Evolutionary conservation across 2,329 filamentous ascomycete species (phyloP), one percentile per base, ranked within the genome.

Genomic region (Fusarium xylarioides): DNA sequence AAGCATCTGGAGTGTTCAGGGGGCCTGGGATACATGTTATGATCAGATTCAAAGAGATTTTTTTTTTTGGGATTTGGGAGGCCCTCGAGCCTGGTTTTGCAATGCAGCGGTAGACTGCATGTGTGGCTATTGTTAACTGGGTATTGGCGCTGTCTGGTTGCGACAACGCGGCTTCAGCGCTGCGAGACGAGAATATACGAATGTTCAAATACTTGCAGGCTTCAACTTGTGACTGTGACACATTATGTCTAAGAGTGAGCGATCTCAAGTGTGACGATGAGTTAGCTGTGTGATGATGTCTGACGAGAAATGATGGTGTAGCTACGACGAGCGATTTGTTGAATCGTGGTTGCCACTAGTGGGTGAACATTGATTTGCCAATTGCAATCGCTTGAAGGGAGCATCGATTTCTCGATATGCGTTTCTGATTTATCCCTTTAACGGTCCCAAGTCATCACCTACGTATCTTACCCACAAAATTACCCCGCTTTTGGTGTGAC

Each of bases 141-240:
- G 76, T 76, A 78, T 76, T 67, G 78, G 80, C 76, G 79, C 77
- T 80, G 76, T 78, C 75, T 68, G 76, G 74, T 77, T 80, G 74
- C 74, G 74, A 80, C 74, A 72, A 71, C 73, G 77, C 76, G 76
- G 79, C 79, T 74, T 73, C 63, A 70, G 69, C 64, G 77, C 77
- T 71, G 77, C 78, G 73, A 79, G 76, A 81, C 77, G 79, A 81
- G 80, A 82, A 83, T 82, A 82, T 73, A 83, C 79, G 81, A 83
- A 74, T 70, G 79, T 81, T 80, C 68, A 74, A 76, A 75, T 60
- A 75, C 14, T 37, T 44, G 47, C 3, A 34, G 10, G 44, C 30
- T 18, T 32, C 23, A 30, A 44, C 15, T 10, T 49, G 18, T 43
- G n/a, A 34, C 7, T 32, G 35, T 59, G 49, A 62, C 15, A 23